Conservation (phyloP, 305 asterid genomes). For the Salvia sclarea region DNA sequence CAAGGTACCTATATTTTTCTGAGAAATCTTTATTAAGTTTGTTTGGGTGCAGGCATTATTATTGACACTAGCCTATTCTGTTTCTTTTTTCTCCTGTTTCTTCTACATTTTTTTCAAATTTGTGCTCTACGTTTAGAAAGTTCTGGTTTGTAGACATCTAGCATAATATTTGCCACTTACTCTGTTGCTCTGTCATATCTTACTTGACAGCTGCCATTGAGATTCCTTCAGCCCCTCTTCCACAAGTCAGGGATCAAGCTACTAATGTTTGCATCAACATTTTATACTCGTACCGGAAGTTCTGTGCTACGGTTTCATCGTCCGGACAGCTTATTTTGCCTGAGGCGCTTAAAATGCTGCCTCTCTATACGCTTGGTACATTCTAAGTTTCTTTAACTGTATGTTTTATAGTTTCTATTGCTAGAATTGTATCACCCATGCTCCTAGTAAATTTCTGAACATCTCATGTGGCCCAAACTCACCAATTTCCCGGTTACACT, state of each 20-base stretch:
- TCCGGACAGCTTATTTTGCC: conserved; percentile 83
- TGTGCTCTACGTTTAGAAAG: background rate
- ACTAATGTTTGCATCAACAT: conserved; percentile 76
- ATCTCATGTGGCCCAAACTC: conserved; percentile 4
- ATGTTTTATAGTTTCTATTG: background rate
- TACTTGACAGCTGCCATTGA: conserved; percentile 68
- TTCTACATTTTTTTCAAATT: conserved; percentile 12
- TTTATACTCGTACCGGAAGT: conserved; percentile 74
- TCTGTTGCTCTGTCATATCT: conserved; percentile 33
- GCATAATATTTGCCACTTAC: conserved; percentile 30
- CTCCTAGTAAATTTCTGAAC: conserved; percentile 17
- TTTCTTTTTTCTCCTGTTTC: conserved; percentile 9
- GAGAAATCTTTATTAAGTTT: conserved; percentile 17
- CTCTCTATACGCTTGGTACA: conserved; percentile 82
- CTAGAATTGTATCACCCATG: background rate
- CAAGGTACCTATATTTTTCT: conserved; percentile 53
- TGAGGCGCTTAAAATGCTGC: conserved; percentile 85
- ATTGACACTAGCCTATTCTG: conserved; percentile 8
- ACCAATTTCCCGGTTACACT: background rate
- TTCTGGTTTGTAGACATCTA: conserved; percentile 5
- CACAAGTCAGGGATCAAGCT: conserved; percentile 78
- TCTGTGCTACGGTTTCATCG: conserved; percentile 82
- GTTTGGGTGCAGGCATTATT: conserved; percentile 15
- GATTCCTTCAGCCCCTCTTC: conserved; percentile 65
- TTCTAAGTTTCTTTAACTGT: conserved; percentile 29